phyloP scores from a whole-genome alignment of 495 filamentous ascomycete genomes.

The Penicillium paxilli region DNA sequence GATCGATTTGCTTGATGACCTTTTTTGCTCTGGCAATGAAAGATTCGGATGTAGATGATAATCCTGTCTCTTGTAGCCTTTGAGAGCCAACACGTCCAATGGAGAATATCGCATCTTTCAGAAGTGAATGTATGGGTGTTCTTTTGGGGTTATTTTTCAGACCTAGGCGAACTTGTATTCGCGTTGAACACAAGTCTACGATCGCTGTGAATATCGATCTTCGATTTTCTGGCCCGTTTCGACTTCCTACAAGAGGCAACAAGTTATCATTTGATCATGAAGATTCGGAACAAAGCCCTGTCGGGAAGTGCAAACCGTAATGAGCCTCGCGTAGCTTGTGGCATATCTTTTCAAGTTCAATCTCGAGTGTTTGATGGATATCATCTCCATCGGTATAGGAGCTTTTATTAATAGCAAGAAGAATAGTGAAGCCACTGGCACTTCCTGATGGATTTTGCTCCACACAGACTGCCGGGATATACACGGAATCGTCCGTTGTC shows the following conservation, averaged over 20 bases:
- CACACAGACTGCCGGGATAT: slow-evolving; percentile 16
- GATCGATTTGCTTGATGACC: slow-evolving; percentile 11
- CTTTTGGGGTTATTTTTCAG: slow-evolving; percentile 4
- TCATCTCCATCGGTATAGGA: slow-evolving; percentile 14
- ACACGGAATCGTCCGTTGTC: slow-evolving; percentile 11
- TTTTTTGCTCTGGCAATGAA: slow-evolving; percentile 10
- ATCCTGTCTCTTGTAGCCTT: neutral
- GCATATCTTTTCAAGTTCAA: slow-evolving; percentile 9
- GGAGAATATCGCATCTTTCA: slow-evolving; percentile 4
- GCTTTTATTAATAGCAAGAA: slow-evolving; percentile 18
- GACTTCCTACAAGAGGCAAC: neutral
- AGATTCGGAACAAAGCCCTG: too few species aligned
- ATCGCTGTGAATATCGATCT: slow-evolving; percentile 2
- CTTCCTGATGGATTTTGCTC: slow-evolving; percentile 6
- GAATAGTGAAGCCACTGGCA: neutral
- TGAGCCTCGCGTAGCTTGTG: slow-evolving; percentile 5
- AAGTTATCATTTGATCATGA: neutral
- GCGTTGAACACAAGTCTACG: slow-evolving; percentile 9
- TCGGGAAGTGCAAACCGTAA: slow-evolving; percentile 9
- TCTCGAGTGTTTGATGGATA: slow-evolving; percentile 10
- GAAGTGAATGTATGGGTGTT: slow-evolving; percentile 7
- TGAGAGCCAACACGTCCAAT: slow-evolving; percentile 7
- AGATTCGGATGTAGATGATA: neutral
- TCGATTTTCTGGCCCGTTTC: neutral
- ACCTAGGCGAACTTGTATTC: slow-evolving; percentile 12